Percentiles rank a stretch among this genome's conserved stretches.
phyloP scores from a whole-genome alignment of 1,139 yeast genomes.

The Meyerozyma sp. region DNA sequence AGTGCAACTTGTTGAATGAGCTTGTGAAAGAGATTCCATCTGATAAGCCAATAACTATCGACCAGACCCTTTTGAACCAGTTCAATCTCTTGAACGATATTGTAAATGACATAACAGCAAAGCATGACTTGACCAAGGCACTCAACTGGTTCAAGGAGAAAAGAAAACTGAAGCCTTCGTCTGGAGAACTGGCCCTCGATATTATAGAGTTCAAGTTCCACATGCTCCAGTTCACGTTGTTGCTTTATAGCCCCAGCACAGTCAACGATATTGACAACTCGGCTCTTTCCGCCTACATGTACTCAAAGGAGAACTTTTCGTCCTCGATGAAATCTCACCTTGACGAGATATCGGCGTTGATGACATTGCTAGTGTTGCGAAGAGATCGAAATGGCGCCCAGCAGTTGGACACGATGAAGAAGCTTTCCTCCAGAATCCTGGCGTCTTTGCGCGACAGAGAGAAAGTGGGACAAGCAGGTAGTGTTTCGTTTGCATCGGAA shows the following conservation, averaged over 20 bases:
- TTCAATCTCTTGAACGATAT: slow-evolving; percentile 30
- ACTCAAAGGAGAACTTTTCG: slow-evolving; percentile 51
- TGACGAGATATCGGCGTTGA: slow-evolving; percentile 47
- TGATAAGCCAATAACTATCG: slow-evolving; percentile 15
- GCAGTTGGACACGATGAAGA: slow-evolving; percentile 14
- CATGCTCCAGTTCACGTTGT: slow-evolving; percentile 48
- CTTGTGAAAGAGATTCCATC: slow-evolving; percentile 21
- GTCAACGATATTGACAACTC: slow-evolving; percentile 5
- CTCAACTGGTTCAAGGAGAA: slow-evolving; percentile 32
- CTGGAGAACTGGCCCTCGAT: neutral
- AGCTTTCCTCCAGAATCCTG: slow-evolving; percentile 15
- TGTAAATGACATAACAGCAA: slow-evolving; percentile 29
- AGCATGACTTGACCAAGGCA: slow-evolving; percentile 31
- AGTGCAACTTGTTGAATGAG: slow-evolving; percentile 31
- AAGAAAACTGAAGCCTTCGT: neutral
- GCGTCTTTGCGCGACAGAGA: slow-evolving; percentile 8
- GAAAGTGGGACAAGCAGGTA: slow-evolving; percentile 18
- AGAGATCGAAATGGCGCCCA: slow-evolving; percentile 10
- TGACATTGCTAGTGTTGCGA: slow-evolving; percentile 42
- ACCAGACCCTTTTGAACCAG: slow-evolving; percentile 18
- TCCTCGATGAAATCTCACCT: slow-evolving; percentile 33
- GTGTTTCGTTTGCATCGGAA: slow-evolving; percentile 35
- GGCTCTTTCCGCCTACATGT: slow-evolving; percentile 44
- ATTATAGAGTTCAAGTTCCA: slow-evolving; percentile 58
- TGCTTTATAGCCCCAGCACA: slow-evolving; percentile 25